A percentile compares a stretch with the other conserved stretches of the same genome.
phyloP scores from a whole-genome alignment of 768 basidiomycete genomes.

The Hygrophorus russula region DNA sequence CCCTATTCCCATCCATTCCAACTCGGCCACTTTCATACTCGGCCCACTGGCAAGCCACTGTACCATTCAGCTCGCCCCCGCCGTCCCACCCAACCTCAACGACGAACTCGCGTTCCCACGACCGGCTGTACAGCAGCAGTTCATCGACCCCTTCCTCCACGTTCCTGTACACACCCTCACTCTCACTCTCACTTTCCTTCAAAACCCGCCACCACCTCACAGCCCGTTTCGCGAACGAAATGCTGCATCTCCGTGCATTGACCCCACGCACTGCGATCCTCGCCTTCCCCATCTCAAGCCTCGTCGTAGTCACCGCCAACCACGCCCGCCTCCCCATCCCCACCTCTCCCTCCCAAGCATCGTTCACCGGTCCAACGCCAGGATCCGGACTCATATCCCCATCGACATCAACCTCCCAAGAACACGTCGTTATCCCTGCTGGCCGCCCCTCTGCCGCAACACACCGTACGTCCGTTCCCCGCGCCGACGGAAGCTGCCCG shows the following conservation, averaged over 20 bases:
- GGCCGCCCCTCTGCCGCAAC: constrained; percentile 11
- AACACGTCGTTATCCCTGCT: constrained; percentile 34
- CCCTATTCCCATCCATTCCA: constrained; percentile 18
- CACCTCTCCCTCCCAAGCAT: background rate
- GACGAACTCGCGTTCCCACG: constrained; percentile 35
- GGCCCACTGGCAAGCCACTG: constrained; percentile 41
- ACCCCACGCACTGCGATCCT: constrained; percentile 37
- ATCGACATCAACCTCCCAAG: constrained; percentile 27
- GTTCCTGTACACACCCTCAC: constrained; percentile 32
- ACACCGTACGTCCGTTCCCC: constrained; percentile 23
- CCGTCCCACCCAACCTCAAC: constrained; percentile 31
- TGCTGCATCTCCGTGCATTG: constrained; percentile 53
- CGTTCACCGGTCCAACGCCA: constrained; percentile 10
- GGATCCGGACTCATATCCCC: constrained; percentile 24
- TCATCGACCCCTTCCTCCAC: constrained; percentile 22
- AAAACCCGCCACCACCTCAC: constrained; percentile 30
- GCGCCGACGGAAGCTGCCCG: constrained; percentile 40
- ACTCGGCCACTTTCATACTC: constrained; percentile 37
- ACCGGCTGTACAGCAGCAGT: constrained; percentile 40
- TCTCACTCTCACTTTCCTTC: constrained; percentile 16
- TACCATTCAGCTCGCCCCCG: constrained; percentile 19
- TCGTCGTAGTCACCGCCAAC: constrained; percentile 31
- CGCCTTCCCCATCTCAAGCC: constrained; percentile 33
- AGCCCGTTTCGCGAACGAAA: constrained; percentile 41
- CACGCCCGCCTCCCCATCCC: constrained; percentile 16